These are phyloP conservation scores for Coemansia sp. DNA, from an alignment of 371 early-diverging fungal genomes.

Conservation along the genomic window DNA sequence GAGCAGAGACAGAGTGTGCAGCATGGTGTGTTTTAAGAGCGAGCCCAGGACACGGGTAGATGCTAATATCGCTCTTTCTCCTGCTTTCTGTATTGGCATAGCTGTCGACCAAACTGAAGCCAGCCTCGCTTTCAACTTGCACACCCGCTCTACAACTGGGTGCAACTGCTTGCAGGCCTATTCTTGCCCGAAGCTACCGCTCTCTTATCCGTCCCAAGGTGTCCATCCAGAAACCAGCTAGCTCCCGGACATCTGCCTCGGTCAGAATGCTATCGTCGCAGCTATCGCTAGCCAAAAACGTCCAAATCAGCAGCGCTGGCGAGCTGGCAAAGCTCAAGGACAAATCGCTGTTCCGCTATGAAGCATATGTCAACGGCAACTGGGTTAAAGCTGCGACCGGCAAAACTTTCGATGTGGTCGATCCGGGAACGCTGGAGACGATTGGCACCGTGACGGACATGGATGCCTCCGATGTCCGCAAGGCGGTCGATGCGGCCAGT, in stretches of 20 bases:
- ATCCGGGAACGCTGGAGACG: slow-evolving; percentile 67
- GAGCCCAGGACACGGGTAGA: too few species aligned
- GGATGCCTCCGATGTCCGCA: slow-evolving; percentile 59
- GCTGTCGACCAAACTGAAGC: background rate
- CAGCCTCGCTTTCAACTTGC: background rate
- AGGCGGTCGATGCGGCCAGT: slow-evolving; percentile 63
- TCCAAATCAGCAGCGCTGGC: slow-evolving; percentile 11
- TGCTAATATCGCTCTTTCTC: too few species aligned
- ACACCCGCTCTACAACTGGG: too few species aligned
- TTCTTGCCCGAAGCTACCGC: background rate
- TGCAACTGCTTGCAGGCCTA: too few species aligned
- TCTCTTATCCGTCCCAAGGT: background rate
- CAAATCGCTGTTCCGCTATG: slow-evolving; percentile 53
- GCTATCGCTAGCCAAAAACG: background rate
- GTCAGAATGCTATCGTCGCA: background rate
- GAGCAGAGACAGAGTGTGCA: too few species aligned
- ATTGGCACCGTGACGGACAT: slow-evolving; percentile 70
- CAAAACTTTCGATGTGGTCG: slow-evolving; percentile 57
- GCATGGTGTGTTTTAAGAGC: too few species aligned
- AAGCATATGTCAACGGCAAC: slow-evolving; percentile 58
- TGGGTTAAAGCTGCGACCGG: slow-evolving; percentile 55
- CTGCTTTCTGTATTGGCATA: background rate
- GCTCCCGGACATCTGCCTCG: background rate
- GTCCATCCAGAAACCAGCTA: background rate
- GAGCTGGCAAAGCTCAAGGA: slow-evolving; percentile 57